phyloP scores from a whole-genome alignment of 257 asterid genomes.

The Leonotis leonurus region DNA sequence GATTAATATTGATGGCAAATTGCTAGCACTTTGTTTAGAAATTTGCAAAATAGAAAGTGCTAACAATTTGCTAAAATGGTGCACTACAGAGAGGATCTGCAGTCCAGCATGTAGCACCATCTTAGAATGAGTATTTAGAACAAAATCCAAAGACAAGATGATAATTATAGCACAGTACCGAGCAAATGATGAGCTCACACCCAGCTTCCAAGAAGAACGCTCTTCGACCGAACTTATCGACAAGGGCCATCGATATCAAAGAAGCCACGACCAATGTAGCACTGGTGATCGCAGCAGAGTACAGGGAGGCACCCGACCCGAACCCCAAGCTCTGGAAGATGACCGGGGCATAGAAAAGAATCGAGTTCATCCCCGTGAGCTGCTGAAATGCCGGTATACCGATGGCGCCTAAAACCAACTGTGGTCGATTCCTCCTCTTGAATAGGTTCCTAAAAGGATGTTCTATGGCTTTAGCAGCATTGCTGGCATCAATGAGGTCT shows the following conservation, averaged over 20 bases:
- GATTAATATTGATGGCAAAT: no score
- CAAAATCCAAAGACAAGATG: no score
- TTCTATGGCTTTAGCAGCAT: conserved; percentile 19
- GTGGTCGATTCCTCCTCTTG: conserved; percentile 32
- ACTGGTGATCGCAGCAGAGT: conserved; percentile 46
- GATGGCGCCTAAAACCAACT: conserved; percentile 29
- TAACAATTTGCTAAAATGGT: no score
- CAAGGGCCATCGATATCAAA: conserved; percentile 38
- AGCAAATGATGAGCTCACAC: conserved; percentile 52
- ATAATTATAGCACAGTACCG: no score
- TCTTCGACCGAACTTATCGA: conserved; percentile 76
- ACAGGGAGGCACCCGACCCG: conserved; percentile 39
- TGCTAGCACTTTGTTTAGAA: no score
- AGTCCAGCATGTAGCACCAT: no score
- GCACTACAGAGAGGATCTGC: no score
- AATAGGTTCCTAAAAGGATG: neutral
- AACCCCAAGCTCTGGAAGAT: conserved; percentile 55
- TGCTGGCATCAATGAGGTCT: conserved; percentile 47
- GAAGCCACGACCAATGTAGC: conserved; percentile 39
- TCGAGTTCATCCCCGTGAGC: conserved; percentile 50
- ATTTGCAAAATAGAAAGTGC: no score
- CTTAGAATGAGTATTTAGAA: no score
- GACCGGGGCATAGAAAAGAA: conserved; percentile 62
- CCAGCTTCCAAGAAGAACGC: conserved; percentile 82
- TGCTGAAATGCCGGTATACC: conserved; percentile 53